Evolutionary conservation across 73 alveolate species (phyloP), one percentile per base, ranked within the genome.

Genomic region (Blepharisma japonicum): DNA sequence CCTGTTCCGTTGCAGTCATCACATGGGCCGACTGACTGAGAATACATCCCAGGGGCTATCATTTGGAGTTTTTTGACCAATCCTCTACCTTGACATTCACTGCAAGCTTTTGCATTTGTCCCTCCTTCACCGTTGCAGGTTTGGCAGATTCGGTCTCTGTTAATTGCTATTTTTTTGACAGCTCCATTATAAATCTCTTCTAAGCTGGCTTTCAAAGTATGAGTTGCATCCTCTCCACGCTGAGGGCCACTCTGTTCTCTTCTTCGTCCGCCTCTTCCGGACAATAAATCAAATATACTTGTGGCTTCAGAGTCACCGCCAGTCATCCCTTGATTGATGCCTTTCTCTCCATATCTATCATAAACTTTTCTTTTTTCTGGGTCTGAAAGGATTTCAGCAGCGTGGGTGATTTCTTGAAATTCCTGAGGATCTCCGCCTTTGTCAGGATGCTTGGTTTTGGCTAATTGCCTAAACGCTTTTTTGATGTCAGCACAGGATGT

Each of bases 331-430:
- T 93, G 95, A 61, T 92, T 91, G 45, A 95, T 86, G 23, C 99
- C 99, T 72, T 96, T 98, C 86, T 92, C 97, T 5, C 99, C 99
- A 71, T 94, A 94, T 83, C 85, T 94, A 68, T 96, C 99, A 83
- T 96, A 96, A 51, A 96, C 91, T 71, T 95, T 93, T 71, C 98
- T 88, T 82, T 96, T 96, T 61, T 96, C 91, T 45, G 94, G 91
- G 77, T 96, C 97, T 51, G 91, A 79, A 53, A 96, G 86, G 25
- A 93, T 89, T 66, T 94, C 98, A 80, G 95, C 91, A 7, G 99
- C 99, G 53, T 68, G 90, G 78, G 93, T 82, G 67, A 94, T 66
- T 70, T 92, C 98, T 81, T 94, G 93, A 89, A 96, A 96, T 86
- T 90, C 70, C 46, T 70, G 0, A 45, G 97, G 94, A 67, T 87